A percentile compares a stretch with the other conserved stretches of the same genome.
phyloP scores from a whole-genome alignment of 306 rosid species.

The Abrus pulchellus region DNA sequence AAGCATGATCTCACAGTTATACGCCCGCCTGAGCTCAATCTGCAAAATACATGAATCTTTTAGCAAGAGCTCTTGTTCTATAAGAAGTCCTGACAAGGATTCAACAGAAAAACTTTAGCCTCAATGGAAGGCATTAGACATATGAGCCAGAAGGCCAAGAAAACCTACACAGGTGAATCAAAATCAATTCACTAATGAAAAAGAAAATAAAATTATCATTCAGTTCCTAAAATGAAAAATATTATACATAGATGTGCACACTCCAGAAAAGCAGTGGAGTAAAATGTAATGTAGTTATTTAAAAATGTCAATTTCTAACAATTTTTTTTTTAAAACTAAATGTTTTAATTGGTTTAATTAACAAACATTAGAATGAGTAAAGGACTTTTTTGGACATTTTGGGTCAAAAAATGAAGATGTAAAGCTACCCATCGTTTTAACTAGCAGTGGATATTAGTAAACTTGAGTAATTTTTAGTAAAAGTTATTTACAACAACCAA shows the following conservation, averaged over 20 bases:
- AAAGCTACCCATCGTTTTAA: constrained; percentile 8
- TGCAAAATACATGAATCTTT: constrained; percentile 57
- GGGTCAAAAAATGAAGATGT: constrained; percentile 8
- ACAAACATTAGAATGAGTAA: background rate
- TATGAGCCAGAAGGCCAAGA: constrained; percentile 26
- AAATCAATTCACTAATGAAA: constrained; percentile 35
- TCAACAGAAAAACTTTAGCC: constrained; percentile 27
- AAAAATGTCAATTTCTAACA: constrained; percentile 24
- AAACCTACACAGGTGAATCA: constrained; percentile 17
- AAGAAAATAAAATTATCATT: constrained; percentile 20
- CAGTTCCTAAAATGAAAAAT: constrained; percentile 24
- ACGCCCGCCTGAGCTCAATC: constrained; percentile 96
- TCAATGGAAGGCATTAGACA: constrained; percentile 28
- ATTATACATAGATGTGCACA: constrained; percentile 1
- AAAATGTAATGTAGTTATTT: background rate
- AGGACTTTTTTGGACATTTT: constrained; percentile 2
- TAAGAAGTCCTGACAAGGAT: constrained; percentile 14
- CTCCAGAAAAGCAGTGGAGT: constrained; percentile 22
- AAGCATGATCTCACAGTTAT: constrained; percentile 99
- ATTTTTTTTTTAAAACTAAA: background rate
- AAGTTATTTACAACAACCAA: no score
- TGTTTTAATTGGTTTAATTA: constrained; percentile 16
- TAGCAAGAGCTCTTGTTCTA: constrained; percentile 42
- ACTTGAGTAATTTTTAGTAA: no score
- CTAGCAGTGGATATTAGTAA: constrained; percentile 17